Conservation (phyloP, 2,329 filamentous ascomycete species). For the Monosporascus sp. region DNA sequence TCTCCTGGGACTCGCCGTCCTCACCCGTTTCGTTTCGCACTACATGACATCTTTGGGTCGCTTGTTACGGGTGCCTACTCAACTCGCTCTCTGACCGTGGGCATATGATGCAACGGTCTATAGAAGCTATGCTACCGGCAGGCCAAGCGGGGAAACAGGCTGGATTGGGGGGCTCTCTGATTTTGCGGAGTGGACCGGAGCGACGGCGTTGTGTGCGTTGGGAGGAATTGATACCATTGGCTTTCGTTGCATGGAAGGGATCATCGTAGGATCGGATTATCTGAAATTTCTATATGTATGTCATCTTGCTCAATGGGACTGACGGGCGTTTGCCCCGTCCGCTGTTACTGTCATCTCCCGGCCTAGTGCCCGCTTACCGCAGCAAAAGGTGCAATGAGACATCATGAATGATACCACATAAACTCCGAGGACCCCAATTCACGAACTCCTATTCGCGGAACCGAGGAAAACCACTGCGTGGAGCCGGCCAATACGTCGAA, state of each 20-base stretch:
- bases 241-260: background rate
- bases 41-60: background rate
- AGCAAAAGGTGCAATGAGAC: background rate
- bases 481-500: background rate
- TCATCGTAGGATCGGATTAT: background rate
- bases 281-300: background rate
- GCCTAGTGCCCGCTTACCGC: background rate
- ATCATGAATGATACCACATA: background rate
- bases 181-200: background rate
- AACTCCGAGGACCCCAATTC: background rate
- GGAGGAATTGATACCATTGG: background rate
- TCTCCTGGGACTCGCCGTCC: background rate
- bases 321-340: background rate
- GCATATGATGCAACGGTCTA: no score
- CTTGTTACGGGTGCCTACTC: background rate
- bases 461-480: background rate
- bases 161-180: background rate
- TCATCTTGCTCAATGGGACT: background rate
- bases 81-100: background rate
- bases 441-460: background rate
- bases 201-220: background rate
- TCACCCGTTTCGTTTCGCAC: background rate
- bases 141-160: background rate
- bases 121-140: background rate
- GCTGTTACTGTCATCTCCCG: background rate